A percentile compares a stretch with the other conserved stretches of the same genome.
These are phyloP conservation scores for Gymnopilus junonius DNA, from an alignment of 768 basidiomycete species.

Conservation along the genomic window DNA sequence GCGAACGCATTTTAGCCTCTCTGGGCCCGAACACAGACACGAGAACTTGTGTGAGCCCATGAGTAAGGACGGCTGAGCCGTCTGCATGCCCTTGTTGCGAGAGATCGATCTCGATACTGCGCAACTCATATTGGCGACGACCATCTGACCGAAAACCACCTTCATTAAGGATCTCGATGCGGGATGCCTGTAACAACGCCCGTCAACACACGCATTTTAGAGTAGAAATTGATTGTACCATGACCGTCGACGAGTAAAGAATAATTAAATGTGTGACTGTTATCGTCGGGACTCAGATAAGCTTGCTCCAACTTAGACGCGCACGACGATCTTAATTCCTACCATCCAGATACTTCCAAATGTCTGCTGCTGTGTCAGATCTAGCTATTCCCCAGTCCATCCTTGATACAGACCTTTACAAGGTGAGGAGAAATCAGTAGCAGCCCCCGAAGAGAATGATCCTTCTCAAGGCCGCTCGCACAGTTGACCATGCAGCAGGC, in stretches of 20 bases:
- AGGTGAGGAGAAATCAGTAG: slow-evolving; percentile 52
- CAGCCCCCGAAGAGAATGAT: neutral
- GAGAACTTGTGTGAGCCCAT: slow-evolving; percentile 89
- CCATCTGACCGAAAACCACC: slow-evolving; percentile 92
- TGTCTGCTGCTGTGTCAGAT: slow-evolving; percentile 37
- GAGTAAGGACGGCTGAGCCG: slow-evolving; percentile 81
- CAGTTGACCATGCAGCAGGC: slow-evolving; percentile 98
- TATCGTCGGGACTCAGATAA: slow-evolving; percentile 15
- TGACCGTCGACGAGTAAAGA: slow-evolving; percentile 18
- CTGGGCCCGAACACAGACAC: slow-evolving; percentile 92
- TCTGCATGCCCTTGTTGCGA: slow-evolving; percentile 78
- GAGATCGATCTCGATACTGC: slow-evolving; percentile 80
- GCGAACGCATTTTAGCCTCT: slow-evolving; percentile 82
- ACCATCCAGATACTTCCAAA: slow-evolving; percentile 26
- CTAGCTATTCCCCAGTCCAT: slow-evolving; percentile 56
- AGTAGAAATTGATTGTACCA: slow-evolving; percentile 21
- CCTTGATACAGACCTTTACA: slow-evolving; percentile 95
- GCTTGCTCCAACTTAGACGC: neutral
- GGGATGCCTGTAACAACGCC: slow-evolving; percentile 41
- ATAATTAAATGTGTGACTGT: slow-evolving; percentile 17
- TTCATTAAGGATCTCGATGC: slow-evolving; percentile 80
- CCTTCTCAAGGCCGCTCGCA: neutral
- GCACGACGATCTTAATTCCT: neutral
- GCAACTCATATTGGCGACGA: slow-evolving; percentile 89
- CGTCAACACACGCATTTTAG: neutral